A percentile compares a stretch with the other conserved stretches of the same genome.
Evolutionary conservation across 495 filamentous ascomycete genomes (phyloP).

Genomic region (Durotheca rogersii): DNA sequence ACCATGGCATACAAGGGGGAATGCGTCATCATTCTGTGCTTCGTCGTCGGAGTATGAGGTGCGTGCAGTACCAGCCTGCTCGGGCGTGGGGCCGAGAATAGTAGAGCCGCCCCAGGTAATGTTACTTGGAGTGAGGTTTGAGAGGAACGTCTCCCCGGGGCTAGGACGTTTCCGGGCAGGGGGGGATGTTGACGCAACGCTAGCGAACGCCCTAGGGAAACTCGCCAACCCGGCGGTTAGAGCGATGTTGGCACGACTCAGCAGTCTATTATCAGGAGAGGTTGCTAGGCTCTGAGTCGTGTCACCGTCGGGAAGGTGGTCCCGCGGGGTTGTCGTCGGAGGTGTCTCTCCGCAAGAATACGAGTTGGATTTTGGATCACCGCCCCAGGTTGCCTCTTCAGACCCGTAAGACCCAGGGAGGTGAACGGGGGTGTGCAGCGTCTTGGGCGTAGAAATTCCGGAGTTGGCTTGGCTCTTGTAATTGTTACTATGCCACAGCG

Average conservation of each 20-base stretch:
- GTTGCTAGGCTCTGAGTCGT: constrained; percentile 65
- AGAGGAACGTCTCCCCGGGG: constrained; percentile 65
- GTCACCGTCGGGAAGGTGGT: constrained; percentile 37
- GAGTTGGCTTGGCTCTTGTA: constrained; percentile 49
- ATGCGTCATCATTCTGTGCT: constrained; percentile 41
- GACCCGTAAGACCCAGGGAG: constrained; percentile 62
- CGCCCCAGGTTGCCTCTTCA: constrained; percentile 53
- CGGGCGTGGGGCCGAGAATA: constrained; percentile 52
- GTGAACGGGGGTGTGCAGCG: constrained; percentile 54
- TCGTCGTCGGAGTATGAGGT: constrained; percentile 52
- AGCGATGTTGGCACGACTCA: constrained; percentile 56
- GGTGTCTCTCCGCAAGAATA: constrained; percentile 68
- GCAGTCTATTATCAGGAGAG: constrained; percentile 63
- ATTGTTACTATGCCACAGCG: constrained; percentile 49
- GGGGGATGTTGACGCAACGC: constrained; percentile 69
- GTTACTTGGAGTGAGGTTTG: constrained; percentile 56
- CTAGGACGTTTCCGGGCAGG: constrained; percentile 68
- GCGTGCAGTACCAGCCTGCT: constrained; percentile 43
- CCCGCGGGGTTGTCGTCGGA: constrained; percentile 46
- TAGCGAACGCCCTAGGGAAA: constrained; percentile 69
- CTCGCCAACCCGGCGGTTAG: constrained; percentile 66
- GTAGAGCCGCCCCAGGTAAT: constrained; percentile 68
- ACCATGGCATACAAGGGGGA: constrained; percentile 45
- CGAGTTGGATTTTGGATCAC: constrained; percentile 53
- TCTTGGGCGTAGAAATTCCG: constrained; percentile 59